Evolutionary conservation across 352 stramenopile species (phyloP).

Genomic region (Globisporangium barbulae): DNA sequence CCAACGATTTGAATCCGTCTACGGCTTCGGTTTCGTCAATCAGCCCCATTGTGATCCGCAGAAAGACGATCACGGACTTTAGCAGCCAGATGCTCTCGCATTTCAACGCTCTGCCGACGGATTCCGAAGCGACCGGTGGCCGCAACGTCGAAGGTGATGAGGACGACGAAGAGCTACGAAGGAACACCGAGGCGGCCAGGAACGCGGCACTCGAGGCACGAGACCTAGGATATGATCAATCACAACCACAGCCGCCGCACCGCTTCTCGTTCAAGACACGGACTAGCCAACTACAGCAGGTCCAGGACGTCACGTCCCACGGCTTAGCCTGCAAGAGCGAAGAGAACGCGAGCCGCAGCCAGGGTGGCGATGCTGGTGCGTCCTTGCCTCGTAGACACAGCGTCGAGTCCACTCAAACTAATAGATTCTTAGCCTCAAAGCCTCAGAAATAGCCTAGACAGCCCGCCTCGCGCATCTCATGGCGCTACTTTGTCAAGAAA

Average conservation of each 20-base stretch:
- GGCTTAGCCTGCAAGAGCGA: conserved; percentile 1
- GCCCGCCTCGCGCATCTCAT: background rate
- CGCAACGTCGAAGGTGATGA: background rate
- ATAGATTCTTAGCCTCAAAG: background rate
- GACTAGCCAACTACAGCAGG: background rate
- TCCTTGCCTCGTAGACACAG: conserved; percentile 1
- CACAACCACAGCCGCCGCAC: background rate
- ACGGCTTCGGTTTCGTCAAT: background rate
- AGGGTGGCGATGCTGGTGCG: background rate
- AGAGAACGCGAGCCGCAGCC: background rate
- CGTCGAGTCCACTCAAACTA: background rate
- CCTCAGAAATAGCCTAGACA: background rate
- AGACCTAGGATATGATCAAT: background rate
- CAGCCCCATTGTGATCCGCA: background rate
- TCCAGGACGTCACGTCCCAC: background rate
- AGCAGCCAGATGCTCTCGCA: background rate
- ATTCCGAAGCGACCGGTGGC: background rate
- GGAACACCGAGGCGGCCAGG: background rate
- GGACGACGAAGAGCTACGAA: background rate
- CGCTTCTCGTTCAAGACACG: background rate
- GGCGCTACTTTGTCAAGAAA: background rate
- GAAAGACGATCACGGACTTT: conserved; percentile 4
- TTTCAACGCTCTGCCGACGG: background rate
- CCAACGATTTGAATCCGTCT: background rate
- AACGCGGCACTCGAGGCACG: background rate